These are phyloP conservation scores for Epichloe gansuensis DNA, from an alignment of 2,329 filamentous ascomycete genomes.

Conservation along the genomic window DNA sequence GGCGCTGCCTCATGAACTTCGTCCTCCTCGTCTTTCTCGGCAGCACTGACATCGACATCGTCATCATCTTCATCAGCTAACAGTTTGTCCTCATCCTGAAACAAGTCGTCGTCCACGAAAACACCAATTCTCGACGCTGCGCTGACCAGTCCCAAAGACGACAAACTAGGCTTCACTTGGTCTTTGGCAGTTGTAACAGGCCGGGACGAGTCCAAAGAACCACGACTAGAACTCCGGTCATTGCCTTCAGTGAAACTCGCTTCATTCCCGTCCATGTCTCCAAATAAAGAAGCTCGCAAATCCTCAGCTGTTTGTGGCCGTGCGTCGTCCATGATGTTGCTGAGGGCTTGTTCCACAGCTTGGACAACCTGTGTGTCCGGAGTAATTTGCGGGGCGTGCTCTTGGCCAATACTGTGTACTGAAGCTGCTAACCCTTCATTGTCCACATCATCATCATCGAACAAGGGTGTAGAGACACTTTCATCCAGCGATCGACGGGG, in stretches of 20 bases:
- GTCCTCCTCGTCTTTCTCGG: constrained; percentile 50
- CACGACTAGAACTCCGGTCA: constrained; percentile 48
- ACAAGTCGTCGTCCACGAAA: constrained; percentile 86
- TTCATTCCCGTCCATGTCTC: constrained; percentile 20
- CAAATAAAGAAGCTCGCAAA: constrained; percentile 53
- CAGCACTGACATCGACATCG: constrained; percentile 46
- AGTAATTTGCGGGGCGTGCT: constrained; percentile 36
- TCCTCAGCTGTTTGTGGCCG: constrained; percentile 51
- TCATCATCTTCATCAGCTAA: constrained; percentile 69
- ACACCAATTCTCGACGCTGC: constrained; percentile 79
- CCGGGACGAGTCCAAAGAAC: constrained; percentile 43
- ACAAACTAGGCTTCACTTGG: constrained; percentile 66
- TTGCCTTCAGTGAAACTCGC: constrained; percentile 38
- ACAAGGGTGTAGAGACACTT: constrained; percentile 38
- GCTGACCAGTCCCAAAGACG: constrained; percentile 82
- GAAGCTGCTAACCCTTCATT: constrained; percentile 59
- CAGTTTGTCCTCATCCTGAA: constrained; percentile 76
- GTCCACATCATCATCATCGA: constrained; percentile 73
- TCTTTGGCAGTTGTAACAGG: constrained; percentile 26
- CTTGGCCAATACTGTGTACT: constrained; percentile 65
- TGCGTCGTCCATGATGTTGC: constrained; percentile 78
- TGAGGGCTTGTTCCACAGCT: constrained; percentile 84
- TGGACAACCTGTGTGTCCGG: constrained; percentile 74
- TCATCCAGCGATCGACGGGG: constrained; percentile 62
- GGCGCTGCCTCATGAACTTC: constrained; percentile 89